Evolutionary conservation across 2,329 filamentous ascomycete species (phyloP).

Genomic region (Ophiostoma quercus): DNA sequence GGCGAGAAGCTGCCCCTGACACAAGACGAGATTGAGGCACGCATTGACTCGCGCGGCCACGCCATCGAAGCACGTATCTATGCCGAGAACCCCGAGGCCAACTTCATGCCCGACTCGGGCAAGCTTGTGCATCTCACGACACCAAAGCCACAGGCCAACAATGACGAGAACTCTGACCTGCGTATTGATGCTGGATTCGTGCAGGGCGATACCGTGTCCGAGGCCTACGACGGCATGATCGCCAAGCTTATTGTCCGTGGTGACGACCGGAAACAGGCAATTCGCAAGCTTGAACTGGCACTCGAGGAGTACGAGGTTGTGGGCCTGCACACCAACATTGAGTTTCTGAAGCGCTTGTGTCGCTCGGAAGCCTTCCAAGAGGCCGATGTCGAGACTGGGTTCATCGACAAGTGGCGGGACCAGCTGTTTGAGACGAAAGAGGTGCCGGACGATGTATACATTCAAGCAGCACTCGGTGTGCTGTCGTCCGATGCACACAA

Average conservation of each 20-base stretch:
- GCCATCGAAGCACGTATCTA: constrained; percentile 97
- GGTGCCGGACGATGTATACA: constrained; percentile 67
- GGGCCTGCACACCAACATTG: constrained; percentile 89
- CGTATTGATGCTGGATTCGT: constrained; percentile 92
- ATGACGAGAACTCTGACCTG: constrained; percentile 56
- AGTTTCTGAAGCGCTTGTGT: constrained; percentile 88
- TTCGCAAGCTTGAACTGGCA: constrained; percentile 74
- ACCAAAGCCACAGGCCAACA: constrained; percentile 40
- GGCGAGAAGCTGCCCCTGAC: constrained; percentile 53
- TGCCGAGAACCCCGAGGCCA: constrained; percentile 85
- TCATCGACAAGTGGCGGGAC: constrained; percentile 80
- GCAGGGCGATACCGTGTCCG: constrained; percentile 84
- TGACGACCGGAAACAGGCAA: constrained; percentile 68
- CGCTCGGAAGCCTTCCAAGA: constrained; percentile 73
- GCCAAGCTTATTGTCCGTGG: constrained; percentile 93
- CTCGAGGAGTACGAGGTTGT: constrained; percentile 88
- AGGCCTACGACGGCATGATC: constrained; percentile 98
- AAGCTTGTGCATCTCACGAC: constrained; percentile 76
- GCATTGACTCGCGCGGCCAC: constrained; percentile 71
- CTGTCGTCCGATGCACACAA: constrained; percentile 44
- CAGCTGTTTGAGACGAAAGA: constrained; percentile 65
- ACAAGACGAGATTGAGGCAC: constrained; percentile 61
- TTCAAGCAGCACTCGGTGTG: constrained; percentile 79
- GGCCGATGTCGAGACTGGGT: constrained; percentile 91
- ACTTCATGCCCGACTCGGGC: constrained; percentile 92